Evolutionary conservation across 192 early-diverging fungal genomes (phyloP).

Genomic region (Coemansia sp.): DNA sequence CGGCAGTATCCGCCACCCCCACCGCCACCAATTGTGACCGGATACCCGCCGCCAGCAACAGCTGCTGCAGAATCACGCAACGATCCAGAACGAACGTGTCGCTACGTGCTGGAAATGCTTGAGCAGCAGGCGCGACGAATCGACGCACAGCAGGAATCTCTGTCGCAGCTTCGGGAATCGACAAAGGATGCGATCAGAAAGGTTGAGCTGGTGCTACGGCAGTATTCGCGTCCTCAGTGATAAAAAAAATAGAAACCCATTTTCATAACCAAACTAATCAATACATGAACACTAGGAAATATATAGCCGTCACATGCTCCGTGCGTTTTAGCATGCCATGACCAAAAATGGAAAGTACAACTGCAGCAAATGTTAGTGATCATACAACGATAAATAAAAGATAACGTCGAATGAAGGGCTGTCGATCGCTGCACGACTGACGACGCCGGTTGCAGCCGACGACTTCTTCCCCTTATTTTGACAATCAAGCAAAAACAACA

Average conservation of each 20-base stretch:
- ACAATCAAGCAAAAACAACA: too few relatives aligned
- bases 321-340: too few relatives aligned
- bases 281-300: too few relatives aligned
- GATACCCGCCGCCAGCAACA: neutral
- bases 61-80: neutral
- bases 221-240: conserved; percentile 10
- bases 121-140: conserved; percentile 32
- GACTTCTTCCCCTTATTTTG: too few relatives aligned
- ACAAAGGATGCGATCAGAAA: conserved; percentile 30
- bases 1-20: conserved; percentile 1
- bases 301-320: too few relatives aligned
- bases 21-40: neutral
- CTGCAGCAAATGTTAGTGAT: too few relatives aligned
- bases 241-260: neutral
- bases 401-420: too few relatives aligned
- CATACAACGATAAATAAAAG: too few relatives aligned
- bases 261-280: too few relatives aligned
- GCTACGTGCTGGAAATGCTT: conserved; percentile 43
- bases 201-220: conserved; percentile 41
- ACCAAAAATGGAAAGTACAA: too few relatives aligned
- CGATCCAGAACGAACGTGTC: conserved; percentile 33
- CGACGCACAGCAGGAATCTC: conserved; percentile 41
- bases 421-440: too few relatives aligned
- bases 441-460: too few relatives aligned
- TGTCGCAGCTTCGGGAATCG: conserved; percentile 30